Evolutionary conservation across 2,329 filamentous ascomycete genomes (phyloP).

Genomic region (Rutstroemia sp.): DNA sequence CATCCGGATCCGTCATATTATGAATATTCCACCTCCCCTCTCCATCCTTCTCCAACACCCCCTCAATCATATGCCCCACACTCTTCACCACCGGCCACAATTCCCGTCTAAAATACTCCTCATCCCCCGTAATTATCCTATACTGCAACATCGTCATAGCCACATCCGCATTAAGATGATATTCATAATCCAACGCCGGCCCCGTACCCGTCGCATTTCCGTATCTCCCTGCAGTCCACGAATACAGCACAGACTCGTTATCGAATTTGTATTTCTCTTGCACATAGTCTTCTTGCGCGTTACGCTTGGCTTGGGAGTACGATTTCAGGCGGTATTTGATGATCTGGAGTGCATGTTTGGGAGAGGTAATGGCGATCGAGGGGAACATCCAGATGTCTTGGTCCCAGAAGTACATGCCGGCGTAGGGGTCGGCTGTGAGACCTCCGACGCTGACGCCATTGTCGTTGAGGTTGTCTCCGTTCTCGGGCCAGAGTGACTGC

Average conservation of each 20-base stretch:
- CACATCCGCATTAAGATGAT: constrained; percentile 18
- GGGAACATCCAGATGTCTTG: constrained; percentile 32
- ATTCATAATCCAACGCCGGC: constrained; percentile 14
- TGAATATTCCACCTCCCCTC: constrained; percentile 32
- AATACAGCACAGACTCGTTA: constrained; percentile 10
- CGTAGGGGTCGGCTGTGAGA: constrained; percentile 56
- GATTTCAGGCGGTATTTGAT: constrained; percentile 52
- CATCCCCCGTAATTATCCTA: constrained; percentile 7
- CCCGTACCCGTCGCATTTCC: constrained; percentile 19
- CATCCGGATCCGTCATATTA: constrained; percentile 60
- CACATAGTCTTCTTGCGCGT: constrained; percentile 14
- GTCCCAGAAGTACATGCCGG: constrained; percentile 38
- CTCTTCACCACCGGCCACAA: constrained; percentile 13
- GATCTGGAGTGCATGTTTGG: constrained; percentile 52
- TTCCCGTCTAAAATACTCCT: constrained; percentile 8
- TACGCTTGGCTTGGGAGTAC: constrained; percentile 30
- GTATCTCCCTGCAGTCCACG: constrained; percentile 17
- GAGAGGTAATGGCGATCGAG: constrained; percentile 51
- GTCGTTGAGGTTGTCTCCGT: constrained; percentile 43
- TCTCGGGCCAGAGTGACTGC: constrained; percentile 36
- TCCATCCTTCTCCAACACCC: constrained; percentile 5
- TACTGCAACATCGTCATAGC: constrained; percentile 6
- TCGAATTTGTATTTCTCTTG: constrained; percentile 12
- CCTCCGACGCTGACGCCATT: constrained; percentile 58
- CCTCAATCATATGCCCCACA: constrained; percentile 9